Conservation (phyloP, 2,329 filamentous ascomycete genomes). For the Pyrenochaeta sp. region DNA sequence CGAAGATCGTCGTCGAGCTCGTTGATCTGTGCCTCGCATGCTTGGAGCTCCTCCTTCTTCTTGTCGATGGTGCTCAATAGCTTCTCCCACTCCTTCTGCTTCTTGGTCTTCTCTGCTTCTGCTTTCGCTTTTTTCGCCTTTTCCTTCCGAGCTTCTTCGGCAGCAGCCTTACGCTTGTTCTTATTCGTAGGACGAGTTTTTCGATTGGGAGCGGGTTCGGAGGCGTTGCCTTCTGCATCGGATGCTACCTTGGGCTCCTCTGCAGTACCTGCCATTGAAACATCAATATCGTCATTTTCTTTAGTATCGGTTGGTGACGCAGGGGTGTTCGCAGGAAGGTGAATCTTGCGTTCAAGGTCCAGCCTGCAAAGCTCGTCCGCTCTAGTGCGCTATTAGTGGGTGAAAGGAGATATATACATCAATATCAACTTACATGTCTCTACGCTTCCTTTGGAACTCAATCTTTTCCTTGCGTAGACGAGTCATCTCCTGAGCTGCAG, state of each 20-base stretch:
- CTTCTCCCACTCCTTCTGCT: constrained; percentile 88
- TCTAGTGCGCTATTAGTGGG: constrained; percentile 51
- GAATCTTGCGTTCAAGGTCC: constrained; percentile 75
- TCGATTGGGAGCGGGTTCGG: constrained; percentile 67
- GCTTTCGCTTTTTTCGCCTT: constrained; percentile 71
- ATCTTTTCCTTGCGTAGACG: constrained; percentile 95
- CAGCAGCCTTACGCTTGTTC: constrained; percentile 77
- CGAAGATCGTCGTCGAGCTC: constrained; percentile 89
- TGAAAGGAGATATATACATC: not conserved
- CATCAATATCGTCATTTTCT: constrained; percentile 65
- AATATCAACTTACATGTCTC: constrained; percentile 59
- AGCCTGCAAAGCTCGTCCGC: constrained; percentile 74
- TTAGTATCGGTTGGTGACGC: constrained; percentile 62
- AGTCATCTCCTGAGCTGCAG: constrained; percentile 94
- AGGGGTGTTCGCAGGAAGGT: constrained; percentile 75
- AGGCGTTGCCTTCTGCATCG: constrained; percentile 76
- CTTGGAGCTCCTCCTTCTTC: constrained; percentile 79
- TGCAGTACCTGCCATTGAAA: constrained; percentile 57
- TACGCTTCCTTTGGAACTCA: constrained; percentile 82
- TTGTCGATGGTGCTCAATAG: constrained; percentile 88
- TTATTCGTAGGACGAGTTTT: constrained; percentile 65
- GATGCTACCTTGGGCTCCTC: constrained; percentile 70
- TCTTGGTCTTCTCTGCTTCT: constrained; percentile 68
- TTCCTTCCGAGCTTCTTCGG: constrained; percentile 63
- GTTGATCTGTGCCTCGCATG: constrained; percentile 84